Evolutionary conservation across 768 basidiomycete genomes (phyloP).

Genomic region (Pisolithus sp.): DNA sequence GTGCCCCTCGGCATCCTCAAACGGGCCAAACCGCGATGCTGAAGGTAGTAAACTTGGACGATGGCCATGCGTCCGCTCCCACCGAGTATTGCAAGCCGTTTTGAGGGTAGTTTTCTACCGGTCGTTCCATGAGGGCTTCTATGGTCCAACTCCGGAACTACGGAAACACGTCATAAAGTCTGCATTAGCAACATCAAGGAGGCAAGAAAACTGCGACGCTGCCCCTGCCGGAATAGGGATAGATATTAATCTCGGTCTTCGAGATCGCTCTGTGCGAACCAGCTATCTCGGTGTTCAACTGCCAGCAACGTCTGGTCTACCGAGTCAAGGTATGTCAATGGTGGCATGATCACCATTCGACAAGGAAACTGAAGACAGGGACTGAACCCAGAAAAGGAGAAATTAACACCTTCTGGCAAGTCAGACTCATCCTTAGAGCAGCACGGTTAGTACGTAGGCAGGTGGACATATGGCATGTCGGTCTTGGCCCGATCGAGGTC

Average conservation of each 20-base stretch:
- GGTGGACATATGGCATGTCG: too few relatives aligned
- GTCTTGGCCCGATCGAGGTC: too few relatives aligned
- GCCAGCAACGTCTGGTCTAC: conserved; percentile 46
- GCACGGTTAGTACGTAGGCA: too few relatives aligned
- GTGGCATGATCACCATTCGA: conserved; percentile 47
- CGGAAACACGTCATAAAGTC: neutral
- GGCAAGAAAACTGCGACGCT: conserved; percentile 17
- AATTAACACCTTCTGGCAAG: too few relatives aligned
- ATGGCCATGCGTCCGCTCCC: too few relatives aligned
- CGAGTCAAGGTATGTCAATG: conserved; percentile 50
- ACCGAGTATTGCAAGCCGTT: conserved; percentile 59
- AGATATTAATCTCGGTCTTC: conserved; percentile 61
- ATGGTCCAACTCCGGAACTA: conserved; percentile 83
- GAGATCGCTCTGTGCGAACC: conserved; percentile 80
- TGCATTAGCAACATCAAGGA: neutral
- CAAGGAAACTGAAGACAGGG: neutral
- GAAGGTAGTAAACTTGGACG: neutral
- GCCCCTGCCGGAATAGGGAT: conserved; percentile 58
- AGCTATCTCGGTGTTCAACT: conserved; percentile 56
- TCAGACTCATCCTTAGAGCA: too few relatives aligned
- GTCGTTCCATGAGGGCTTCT: conserved; percentile 60
- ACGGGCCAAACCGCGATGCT: too few relatives aligned
- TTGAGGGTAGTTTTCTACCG: conserved; percentile 55
- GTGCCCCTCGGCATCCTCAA: too few relatives aligned
- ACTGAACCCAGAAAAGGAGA: conserved; percentile 26